These are phyloP conservation scores for Phascolomyces articulosus DNA, from an alignment of 371 early-diverging fungal genomes.

Conservation along the genomic window DNA sequence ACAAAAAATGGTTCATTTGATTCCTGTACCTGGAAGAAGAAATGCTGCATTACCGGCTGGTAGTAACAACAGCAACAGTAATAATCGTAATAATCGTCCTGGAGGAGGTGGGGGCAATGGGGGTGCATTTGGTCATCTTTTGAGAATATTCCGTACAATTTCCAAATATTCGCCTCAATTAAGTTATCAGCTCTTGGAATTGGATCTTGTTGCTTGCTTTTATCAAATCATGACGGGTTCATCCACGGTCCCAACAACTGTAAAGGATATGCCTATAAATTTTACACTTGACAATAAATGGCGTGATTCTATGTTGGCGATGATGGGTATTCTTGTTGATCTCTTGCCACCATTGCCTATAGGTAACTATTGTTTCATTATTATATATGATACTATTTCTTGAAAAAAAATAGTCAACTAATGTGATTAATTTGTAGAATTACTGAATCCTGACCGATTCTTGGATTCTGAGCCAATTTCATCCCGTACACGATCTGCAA, in stretches of 20 bases:
- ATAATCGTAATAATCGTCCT: no score
- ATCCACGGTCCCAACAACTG: constrained; percentile 13
- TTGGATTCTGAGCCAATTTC: constrained; percentile 24
- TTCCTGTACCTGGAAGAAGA: constrained; percentile 38
- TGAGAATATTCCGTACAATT: constrained; percentile 60
- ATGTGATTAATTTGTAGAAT: not conserved
- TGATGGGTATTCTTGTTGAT: constrained; percentile 44
- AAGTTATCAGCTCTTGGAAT: constrained; percentile 53
- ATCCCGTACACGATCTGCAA: constrained; percentile 24
- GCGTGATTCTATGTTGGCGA: constrained; percentile 29
- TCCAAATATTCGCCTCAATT: constrained; percentile 64
- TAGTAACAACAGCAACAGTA: no score
- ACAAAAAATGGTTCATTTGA: constrained; percentile 41
- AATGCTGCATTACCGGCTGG: constrained; percentile 8
- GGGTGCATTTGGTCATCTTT: constrained; percentile 55
- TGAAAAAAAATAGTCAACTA: no score
- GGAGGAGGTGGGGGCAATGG: constrained; percentile 22
- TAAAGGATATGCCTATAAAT: not conserved
- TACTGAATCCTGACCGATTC: constrained; percentile 35
- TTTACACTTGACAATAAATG: constrained; percentile 31
- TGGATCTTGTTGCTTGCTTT: constrained; percentile 54
- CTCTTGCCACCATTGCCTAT: constrained; percentile 70
- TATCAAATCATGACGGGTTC: constrained; percentile 62
- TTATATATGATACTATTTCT: not conserved
- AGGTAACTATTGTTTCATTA: constrained; percentile 23